Base-by-base conservation (phyloP, 306 rosid genomes). In the Cicer chorassanicum region DNA sequence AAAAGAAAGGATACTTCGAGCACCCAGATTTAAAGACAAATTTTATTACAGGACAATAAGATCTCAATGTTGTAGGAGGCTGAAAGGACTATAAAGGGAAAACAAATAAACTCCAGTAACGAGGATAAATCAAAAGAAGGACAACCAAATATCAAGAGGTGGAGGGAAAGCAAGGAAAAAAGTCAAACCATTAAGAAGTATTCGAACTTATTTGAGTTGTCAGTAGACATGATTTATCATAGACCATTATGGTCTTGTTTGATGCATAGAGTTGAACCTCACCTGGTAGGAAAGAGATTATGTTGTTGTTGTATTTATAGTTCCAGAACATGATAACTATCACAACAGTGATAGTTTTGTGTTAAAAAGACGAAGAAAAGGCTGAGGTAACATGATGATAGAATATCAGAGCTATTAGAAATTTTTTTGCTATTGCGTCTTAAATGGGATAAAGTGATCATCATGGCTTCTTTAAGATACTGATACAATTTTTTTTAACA, bases 401-500 rank as follows among this genome's bases (percentile, higher is more conserved):
- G 75, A 57, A 57, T 67, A 68, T 19, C n/a, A 45, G 41, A 10
- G 15, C n/a, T 6, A 45, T 18, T 34, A 68, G 34, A 45, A 54
- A 9, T 2, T 34, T 24, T 42, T 46, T 34, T 18, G 4, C 5
- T 68, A 45, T 68, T 57, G 51, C 16, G 8, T 44, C n/a, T 44
- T 46, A 50, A 44, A 57, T 12, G 62, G 60, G 75, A 15, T 67
- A 16, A 68, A 36, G 15, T 34, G 21, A 13, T 66, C 14, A 4
- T 76, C 45, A 9, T 66, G 49, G 49, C 49, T 29, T 53, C 73
- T 75, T 67, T 4, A 59, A 21, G 34, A 4, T 13, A 24, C 45
- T 9, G 19, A 43, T 44, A 45, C 36, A 42, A 42, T 50, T 51
- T 41, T 42, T 56, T 19, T 43, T 66, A 15, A 15, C 5, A 16